phyloP scores from a whole-genome alignment of 2,329 filamentous ascomycete species.

The Venturia carpophila region DNA sequence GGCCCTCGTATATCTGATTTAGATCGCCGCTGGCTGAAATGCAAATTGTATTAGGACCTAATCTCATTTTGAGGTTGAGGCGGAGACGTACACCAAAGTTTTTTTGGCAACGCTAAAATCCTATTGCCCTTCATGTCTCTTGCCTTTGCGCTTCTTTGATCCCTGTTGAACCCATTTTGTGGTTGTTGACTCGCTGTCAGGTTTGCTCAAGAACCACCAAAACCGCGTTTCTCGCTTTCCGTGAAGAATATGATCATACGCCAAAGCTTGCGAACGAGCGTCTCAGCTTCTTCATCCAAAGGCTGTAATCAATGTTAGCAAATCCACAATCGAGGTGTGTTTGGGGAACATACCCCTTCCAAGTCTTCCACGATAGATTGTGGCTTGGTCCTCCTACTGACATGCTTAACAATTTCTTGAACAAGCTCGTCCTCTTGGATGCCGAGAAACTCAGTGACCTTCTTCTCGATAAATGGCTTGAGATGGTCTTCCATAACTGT shows the following conservation, averaged over 20 bases:
- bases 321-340: slow-evolving; percentile 14
- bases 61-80: background rate
- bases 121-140: background rate
- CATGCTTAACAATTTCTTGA: slow-evolving; percentile 81
- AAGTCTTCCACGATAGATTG: slow-evolving; percentile 75
- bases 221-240: slow-evolving; percentile 70
- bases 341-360: slow-evolving; percentile 57
- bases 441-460: slow-evolving; percentile 92
- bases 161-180: background rate
- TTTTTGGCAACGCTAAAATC: background rate
- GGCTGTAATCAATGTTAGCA: slow-evolving; percentile 49
- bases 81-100: background rate
- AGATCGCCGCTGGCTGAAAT: background rate
- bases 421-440: slow-evolving; percentile 95
- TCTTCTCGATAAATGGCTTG: slow-evolving; percentile 93
- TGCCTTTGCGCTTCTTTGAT: background rate
- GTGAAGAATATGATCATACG: slow-evolving; percentile 97
- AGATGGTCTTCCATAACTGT: slow-evolving; percentile 75
- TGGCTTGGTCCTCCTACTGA: slow-evolving; percentile 68
- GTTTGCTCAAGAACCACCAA: background rate
- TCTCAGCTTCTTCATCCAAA: slow-evolving; percentile 89
- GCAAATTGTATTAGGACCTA: slow-evolving; percentile 2
- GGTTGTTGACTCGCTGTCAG: background rate
- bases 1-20: background rate
- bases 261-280: slow-evolving; percentile 94